Percentiles rank a stretch among this genome's conserved stretches.
phyloP scores from a whole-genome alignment of 257 asterid genomes.

The Dorcoceras hygrometricum region DNA sequence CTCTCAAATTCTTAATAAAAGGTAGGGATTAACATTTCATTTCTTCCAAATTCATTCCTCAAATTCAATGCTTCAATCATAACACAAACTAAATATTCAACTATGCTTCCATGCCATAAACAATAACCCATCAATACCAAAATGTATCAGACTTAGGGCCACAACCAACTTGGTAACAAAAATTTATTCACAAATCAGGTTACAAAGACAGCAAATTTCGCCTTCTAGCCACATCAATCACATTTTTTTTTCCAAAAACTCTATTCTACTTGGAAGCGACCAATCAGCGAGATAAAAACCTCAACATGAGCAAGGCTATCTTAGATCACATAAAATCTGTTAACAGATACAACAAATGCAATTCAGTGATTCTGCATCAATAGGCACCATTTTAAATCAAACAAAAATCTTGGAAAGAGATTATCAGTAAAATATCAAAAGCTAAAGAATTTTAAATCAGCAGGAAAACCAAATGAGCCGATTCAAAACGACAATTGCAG shows the following conservation, averaged over 20 bases:
- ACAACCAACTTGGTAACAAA: background rate
- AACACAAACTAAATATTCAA: no score
- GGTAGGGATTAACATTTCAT: no score
- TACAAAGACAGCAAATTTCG: background rate
- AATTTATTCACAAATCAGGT: no score
- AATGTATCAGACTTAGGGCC: no score
- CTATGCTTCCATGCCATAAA: no score
- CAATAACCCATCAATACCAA: no score
- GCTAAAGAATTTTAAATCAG: conserved; percentile 5
- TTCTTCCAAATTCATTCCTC: no score
- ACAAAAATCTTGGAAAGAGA: background rate
- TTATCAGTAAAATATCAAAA: background rate
- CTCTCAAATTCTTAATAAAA: no score
- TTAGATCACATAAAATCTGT: background rate
- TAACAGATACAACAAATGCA: background rate
- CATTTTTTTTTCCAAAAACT: background rate
- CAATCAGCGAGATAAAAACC: background rate
- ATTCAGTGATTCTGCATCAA: background rate
- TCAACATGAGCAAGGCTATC: background rate
- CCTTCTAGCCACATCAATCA: background rate
- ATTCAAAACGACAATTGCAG: background rate
- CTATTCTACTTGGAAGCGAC: background rate
- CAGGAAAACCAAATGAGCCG: background rate
- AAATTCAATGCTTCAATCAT: no score
- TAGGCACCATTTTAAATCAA: no score